phyloP scores from a whole-genome alignment of 768 basidiomycete genomes.

The Tylopilus vinaceipallidus region DNA sequence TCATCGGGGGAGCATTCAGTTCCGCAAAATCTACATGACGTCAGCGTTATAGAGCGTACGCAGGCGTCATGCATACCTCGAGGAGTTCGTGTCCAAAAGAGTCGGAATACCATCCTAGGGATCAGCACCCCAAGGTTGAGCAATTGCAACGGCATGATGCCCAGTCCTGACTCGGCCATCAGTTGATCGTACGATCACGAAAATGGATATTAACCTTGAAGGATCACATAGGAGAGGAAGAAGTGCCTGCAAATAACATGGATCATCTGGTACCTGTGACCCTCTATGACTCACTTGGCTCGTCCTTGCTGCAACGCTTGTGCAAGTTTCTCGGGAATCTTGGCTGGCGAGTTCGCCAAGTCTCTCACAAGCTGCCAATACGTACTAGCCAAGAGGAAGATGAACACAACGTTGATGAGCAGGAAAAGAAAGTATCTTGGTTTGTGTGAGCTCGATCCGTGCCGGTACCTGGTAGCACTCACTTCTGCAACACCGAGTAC shows the following conservation, averaged over 20 bases:
- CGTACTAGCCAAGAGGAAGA: slow-evolving; percentile 88
- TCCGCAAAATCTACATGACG: slow-evolving; percentile 81
- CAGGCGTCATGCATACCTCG: slow-evolving; percentile 53
- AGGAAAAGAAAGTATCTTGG: slow-evolving; percentile 91
- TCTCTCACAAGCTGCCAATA: slow-evolving; percentile 91
- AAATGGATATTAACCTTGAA: slow-evolving; percentile 55
- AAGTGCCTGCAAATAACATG: slow-evolving; percentile 53
- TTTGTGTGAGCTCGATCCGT: slow-evolving; percentile 6
- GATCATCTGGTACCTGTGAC: too few relatives aligned
- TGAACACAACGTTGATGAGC: slow-evolving; percentile 89
- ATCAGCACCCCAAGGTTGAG: slow-evolving; percentile 89
- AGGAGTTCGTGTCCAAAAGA: slow-evolving; percentile 85
- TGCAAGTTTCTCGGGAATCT: slow-evolving; percentile 92
- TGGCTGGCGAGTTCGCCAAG: slow-evolving; percentile 89
- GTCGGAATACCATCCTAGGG: slow-evolving; percentile 68
- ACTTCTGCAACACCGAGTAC: slow-evolving; percentile 92
- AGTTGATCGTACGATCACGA: not conserved
- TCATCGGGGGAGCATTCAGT: slow-evolving; percentile 95
- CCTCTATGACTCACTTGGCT: slow-evolving; percentile 49
- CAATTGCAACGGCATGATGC: slow-evolving; percentile 94
- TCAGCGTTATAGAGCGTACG: not conserved
- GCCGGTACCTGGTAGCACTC: slow-evolving; percentile 20
- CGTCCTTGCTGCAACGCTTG: slow-evolving; percentile 73
- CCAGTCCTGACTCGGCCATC: slow-evolving; percentile 54
- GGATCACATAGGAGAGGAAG: slow-evolving; percentile 80